A percentile compares a stretch with the other conserved stretches of the same genome.
Evolutionary conservation across 441 rosid species (phyloP).

Genomic region (Breynia disticha): DNA sequence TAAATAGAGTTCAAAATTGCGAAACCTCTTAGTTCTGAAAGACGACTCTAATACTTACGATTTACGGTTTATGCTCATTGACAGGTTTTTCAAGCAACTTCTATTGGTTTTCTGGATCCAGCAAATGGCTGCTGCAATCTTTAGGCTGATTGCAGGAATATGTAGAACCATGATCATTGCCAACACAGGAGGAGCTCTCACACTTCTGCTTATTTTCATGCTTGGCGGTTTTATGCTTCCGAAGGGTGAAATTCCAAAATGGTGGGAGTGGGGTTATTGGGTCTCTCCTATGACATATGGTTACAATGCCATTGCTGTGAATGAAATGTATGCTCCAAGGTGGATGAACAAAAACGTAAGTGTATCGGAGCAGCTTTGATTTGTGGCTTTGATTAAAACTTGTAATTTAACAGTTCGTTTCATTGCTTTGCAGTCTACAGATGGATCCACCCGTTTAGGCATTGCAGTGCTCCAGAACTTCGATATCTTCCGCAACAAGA

Average conservation of each 20-base stretch:
- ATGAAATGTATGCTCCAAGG: conserved; percentile 68
- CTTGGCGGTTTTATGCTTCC: conserved; percentile 83
- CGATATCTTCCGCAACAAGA: conserved; percentile 30
- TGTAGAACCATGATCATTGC: conserved; percentile 83
- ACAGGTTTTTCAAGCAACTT: conserved; percentile 74
- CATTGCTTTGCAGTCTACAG: conserved; percentile 35
- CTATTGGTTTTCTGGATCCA: conserved; percentile 54
- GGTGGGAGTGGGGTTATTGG: conserved; percentile 95
- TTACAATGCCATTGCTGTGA: conserved; percentile 55
- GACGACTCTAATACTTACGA: too few species aligned
- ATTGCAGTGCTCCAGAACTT: conserved; percentile 39
- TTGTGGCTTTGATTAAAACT: not conserved
- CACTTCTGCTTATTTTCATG: conserved; percentile 51
- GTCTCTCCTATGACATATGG: conserved; percentile 64
- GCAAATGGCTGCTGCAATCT: conserved; percentile 74
- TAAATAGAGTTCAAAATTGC: conserved; percentile 5
- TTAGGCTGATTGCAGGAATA: conserved; percentile 53
- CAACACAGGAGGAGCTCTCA: conserved; percentile 57
- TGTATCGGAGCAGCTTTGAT: not conserved
- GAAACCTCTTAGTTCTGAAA: too few species aligned
- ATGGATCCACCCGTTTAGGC: conserved; percentile 39
- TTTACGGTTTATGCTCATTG: not conserved
- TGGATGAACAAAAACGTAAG: conserved; percentile 68
- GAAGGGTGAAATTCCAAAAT: conserved; percentile 43
- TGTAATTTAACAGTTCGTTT: too few species aligned